Evolutionary conservation across 768 basidiomycete species (phyloP).

Genomic region (Pleurotus platypus): DNA sequence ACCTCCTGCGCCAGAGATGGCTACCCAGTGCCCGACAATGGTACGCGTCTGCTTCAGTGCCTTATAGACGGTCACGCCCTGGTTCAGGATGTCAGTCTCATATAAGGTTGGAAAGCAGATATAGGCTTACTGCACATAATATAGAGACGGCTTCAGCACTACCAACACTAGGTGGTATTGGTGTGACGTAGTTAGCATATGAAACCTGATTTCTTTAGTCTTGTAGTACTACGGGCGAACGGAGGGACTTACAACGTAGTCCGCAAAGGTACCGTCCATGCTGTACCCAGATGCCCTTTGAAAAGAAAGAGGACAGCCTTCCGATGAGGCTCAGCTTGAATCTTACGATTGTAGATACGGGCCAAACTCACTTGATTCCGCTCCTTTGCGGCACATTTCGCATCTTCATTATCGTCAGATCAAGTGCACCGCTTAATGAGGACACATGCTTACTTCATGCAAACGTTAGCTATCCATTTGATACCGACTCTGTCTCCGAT

Average conservation of each 20-base stretch:
- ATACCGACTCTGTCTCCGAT: slow-evolving; percentile 77
- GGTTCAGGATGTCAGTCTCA: not conserved
- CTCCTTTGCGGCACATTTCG: slow-evolving; percentile 67
- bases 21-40: slow-evolving; percentile 65
- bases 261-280: slow-evolving; percentile 67
- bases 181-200: slow-evolving; percentile 66
- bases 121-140: slow-evolving; percentile 58
- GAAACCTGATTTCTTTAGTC: slow-evolving; percentile 38
- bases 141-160: slow-evolving; percentile 66
- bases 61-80: slow-evolving; percentile 81
- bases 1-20: slow-evolving; percentile 73
- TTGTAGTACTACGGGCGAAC: not conserved
- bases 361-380: slow-evolving; percentile 39
- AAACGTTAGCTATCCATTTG: slow-evolving; percentile 57
- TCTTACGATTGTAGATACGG: not conserved
- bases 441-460: slow-evolving; percentile 27
- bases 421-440: not conserved
- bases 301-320: slow-evolving; percentile 28
- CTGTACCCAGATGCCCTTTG: slow-evolving; percentile 54
- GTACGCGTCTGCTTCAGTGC: slow-evolving; percentile 65
- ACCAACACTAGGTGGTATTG: slow-evolving; percentile 63
- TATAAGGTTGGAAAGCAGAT: not conserved
- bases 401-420: slow-evolving; percentile 32
- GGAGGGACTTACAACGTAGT: slow-evolving; percentile 46
- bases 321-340: not conserved